phyloP scores from a whole-genome alignment of 2,329 filamentous ascomycete genomes.

The Metarhizium album region DNA sequence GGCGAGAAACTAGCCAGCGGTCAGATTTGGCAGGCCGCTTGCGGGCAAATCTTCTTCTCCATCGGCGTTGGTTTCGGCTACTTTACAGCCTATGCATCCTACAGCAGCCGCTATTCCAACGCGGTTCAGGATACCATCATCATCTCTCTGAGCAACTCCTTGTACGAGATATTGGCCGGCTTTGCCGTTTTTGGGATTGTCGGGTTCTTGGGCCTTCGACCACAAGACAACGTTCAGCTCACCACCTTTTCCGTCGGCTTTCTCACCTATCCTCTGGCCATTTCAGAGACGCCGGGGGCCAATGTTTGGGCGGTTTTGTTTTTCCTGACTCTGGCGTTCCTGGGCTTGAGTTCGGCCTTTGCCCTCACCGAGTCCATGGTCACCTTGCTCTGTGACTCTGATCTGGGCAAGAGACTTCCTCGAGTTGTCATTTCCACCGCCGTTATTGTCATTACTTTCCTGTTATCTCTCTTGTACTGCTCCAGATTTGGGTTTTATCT shows the following conservation, averaged over 20 bases:
- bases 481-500: conserved; percentile 32
- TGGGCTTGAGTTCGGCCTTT: conserved; percentile 43
- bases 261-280: conserved; percentile 39
- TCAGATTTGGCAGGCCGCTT: conserved; percentile 39
- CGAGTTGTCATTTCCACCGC: conserved; percentile 29
- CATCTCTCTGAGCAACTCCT: conserved; percentile 40
- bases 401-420: conserved; percentile 19
- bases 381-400: conserved; percentile 37
- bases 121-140: conserved; percentile 43
- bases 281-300: conserved; percentile 42
- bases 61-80: conserved; percentile 38
- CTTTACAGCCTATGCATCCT: conserved; percentile 28
- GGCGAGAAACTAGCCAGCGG: conserved; percentile 1
- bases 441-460: conserved; percentile 28
- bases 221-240: conserved; percentile 22
- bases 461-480: conserved; percentile 41
- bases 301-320: conserved; percentile 44
- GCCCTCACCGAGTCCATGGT: conserved; percentile 31
- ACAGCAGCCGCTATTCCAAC: conserved; percentile 23
- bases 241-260: conserved; percentile 45
- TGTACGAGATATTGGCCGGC: conserved; percentile 36
- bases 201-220: conserved; percentile 26
- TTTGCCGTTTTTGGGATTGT: conserved; percentile 39
- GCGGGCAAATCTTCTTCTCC: conserved; percentile 28
- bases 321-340: conserved; percentile 41